Conservation (phyloP, 2,329 filamentous ascomycete genomes). For the Fusarium illudens region DNA sequence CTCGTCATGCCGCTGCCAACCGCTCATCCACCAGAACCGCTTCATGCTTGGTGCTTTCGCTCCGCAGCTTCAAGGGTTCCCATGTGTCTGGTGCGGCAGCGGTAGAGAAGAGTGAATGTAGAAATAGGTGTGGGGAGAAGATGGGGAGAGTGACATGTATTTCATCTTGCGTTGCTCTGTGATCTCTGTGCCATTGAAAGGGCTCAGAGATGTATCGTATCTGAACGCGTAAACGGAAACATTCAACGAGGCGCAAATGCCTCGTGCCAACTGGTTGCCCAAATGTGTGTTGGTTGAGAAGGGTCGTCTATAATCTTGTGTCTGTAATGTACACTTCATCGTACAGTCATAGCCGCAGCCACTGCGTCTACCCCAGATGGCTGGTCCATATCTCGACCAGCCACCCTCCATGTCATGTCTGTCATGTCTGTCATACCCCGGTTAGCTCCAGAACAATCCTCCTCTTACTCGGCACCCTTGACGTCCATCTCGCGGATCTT, state of each 20-base stretch:
- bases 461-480: constrained; percentile 50
- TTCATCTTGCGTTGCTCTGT: constrained; percentile 69
- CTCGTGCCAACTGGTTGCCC: background rate
- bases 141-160: constrained; percentile 8
- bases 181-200: constrained; percentile 63
- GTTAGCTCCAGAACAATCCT: background rate
- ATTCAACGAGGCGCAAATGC: background rate
- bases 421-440: background rate
- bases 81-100: constrained; percentile 2
- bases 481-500: constrained; percentile 78
- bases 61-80: constrained; percentile 37
- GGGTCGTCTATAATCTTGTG: constrained; percentile 42
- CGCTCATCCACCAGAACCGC: constrained; percentile 9
- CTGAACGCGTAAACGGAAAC: constrained; percentile 58
- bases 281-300: constrained; percentile 23
- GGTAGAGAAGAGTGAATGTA: constrained; percentile 1
- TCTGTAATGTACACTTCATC: constrained; percentile 41
- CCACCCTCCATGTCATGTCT: background rate
- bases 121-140: background rate
- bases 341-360: constrained; percentile 26
- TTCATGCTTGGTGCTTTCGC: constrained; percentile 44
- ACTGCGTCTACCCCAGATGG: constrained; percentile 17
- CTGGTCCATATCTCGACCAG: background rate
- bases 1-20: background rate
- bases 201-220: constrained; percentile 72